Evolutionary conservation across 768 basidiomycete species (phyloP), one percentile per base, ranked within the genome.

Genomic region (Myochromella boudieri): DNA sequence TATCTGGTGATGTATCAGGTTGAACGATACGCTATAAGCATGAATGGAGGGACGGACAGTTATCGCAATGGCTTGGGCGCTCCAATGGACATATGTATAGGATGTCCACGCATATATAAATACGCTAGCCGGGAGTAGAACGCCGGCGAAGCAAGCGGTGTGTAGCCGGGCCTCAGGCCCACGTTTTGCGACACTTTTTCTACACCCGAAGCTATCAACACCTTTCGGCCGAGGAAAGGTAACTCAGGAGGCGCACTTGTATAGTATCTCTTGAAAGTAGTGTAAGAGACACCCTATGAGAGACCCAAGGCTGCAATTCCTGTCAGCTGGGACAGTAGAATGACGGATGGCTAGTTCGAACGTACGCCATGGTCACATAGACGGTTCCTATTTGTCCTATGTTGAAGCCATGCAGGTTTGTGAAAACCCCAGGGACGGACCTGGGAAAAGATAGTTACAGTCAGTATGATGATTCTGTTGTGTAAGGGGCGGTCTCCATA

Each of bases 91-190:
- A 11, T 52, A 55, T 0, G 73, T 46, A 49, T 70, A 78, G 10
- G 81, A 77, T 3, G 82, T 80, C 81, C 85, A 88, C 0, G 82
- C 85, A 53, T 82, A 91, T 22, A 88, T 79, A 63, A 87, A 77
- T 76, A 85, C 82, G n/a, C 76, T 78, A 0, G 62, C 51, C 0
- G 85, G 84, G 37, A 84, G 68, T 10, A 81, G 55, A 32, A 84
- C 33, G 0, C 72, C 76, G 0, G 80, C 81, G 26, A 72, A 60
- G 53, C 83, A 83, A 9, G 82, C 74, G 17, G 68, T 62, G 49
- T 76, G 83, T 18, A 87, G 65, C 10, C 85, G 75, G 5, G 85
- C 84, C 65, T 87, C 85, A 0, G 71, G 71, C 0, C 73, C 72
- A 28, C 68, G 61, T 17, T 47, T 61, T 5, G 62, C 51, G 26